Evolutionary conservation across 1,284 basidiomycete species (phyloP), one percentile per base, ranked within the genome.

Genomic region (Laetiporus sulphureus): DNA sequence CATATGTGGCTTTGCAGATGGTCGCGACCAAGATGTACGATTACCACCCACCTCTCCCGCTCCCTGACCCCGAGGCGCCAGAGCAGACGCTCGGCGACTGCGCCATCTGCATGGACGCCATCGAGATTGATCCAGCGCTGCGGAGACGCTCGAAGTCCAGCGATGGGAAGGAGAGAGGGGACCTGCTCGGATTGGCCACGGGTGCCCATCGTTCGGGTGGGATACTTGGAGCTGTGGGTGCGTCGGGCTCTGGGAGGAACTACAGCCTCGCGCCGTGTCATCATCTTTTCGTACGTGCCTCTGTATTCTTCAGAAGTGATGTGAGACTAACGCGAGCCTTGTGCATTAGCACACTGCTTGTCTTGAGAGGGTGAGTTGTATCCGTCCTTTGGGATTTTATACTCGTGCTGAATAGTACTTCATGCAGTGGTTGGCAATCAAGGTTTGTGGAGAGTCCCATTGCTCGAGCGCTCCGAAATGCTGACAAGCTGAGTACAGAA

Each of bases 191-290:
- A 3, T 34, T 52, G 39, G 64, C 63, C 46, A 57, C 61, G 45
- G 62, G 56, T 25, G 64, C 71, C 45, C 72, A 79, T 23, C 34
- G 34, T 8, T 19, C 34, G 15, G 34, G 34, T 6, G 34, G 34
- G 8, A 36, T 36, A 8, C 20, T 36, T 11, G 20, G 34, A 5
- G 34, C 34, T 8, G 34, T 27, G 8, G 13, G 25, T 27, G 25
- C 25, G 13, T 31, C 34, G 8, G 15, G 24, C 8, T 16, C 34
- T 19, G 24, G 34, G 50, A 79, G 82, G 58, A 75, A 66, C 43
- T 93, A 93, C 54, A 90, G 90, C 56, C 65, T 93, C 43, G 89
- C 91, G 4, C 91, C 91, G 3, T 94, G 91, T 63, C 80, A 86
- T 56, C 91, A 94, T 69, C 61, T 93, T 48, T 93, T 94, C 64